phyloP scores from a whole-genome alignment of 1,139 yeast species.

The Blastobotrys aristatus region DNA sequence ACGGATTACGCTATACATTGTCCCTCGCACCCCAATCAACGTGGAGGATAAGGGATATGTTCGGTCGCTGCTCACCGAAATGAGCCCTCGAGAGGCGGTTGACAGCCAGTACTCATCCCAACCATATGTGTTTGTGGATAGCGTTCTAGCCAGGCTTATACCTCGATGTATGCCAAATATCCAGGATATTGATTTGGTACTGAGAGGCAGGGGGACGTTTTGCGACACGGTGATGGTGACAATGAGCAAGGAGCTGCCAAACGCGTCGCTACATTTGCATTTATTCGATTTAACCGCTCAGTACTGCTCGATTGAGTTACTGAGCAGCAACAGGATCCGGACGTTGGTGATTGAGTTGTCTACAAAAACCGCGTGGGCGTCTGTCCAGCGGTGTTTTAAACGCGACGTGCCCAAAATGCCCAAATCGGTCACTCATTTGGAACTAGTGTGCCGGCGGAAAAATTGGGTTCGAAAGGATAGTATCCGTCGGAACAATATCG shows the following conservation, averaged over 20 bases:
- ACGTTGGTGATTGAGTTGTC: conserved; percentile 5
- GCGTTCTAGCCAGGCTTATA: conserved; percentile 2
- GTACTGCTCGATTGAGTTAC: conserved; percentile 1
- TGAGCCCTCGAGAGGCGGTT: not conserved
- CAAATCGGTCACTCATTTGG: conserved; percentile 6
- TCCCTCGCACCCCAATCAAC: conserved; percentile 6
- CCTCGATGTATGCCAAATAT: conserved; percentile 4
- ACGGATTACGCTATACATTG: conserved; percentile 3
- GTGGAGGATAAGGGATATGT: conserved; percentile 7
- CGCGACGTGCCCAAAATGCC: conserved; percentile 7
- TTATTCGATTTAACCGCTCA: conserved; percentile 10
- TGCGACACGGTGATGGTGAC: conserved; percentile 6
- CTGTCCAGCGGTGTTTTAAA: conserved; percentile 11
- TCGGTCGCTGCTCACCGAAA: conserved; percentile 1
- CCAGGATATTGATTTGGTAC: conserved; percentile 5
- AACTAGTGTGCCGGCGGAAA: conserved; percentile 1
- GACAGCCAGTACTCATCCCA: not conserved
- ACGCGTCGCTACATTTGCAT: conserved; percentile 5
- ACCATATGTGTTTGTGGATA: conserved; percentile 8
- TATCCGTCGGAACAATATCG: not conserved
- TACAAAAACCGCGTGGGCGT: conserved; percentile 9
- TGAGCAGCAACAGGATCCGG: not conserved
- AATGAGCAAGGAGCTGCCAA: conserved; percentile 3
- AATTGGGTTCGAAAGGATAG: conserved; percentile 4
- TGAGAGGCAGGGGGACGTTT: conserved; percentile 8